These are phyloP conservation scores for Neocucurbitaria cava DNA, from an alignment of 2,329 filamentous ascomycete genomes.

Conservation along the genomic window DNA sequence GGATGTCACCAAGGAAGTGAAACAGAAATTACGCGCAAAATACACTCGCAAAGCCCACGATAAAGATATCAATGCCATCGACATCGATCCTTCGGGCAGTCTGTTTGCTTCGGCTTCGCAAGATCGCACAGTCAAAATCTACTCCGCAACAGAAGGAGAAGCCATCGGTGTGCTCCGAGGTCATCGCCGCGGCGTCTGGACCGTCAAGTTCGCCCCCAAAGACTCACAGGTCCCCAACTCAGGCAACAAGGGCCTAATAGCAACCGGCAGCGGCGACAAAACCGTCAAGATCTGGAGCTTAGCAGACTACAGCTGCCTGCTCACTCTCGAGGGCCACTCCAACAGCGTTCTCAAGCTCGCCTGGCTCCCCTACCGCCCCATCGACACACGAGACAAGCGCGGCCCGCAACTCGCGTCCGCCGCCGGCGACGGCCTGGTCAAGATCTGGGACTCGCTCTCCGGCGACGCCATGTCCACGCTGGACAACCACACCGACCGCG, in stretches of 20 bases:
- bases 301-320: conserved; percentile 86
- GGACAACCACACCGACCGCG: conserved; percentile 95
- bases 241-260: conserved; percentile 76
- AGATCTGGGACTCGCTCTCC: conserved; percentile 89
- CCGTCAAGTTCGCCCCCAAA: conserved; percentile 85
- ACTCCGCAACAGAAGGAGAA: conserved; percentile 88
- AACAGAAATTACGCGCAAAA: conserved; percentile 68
- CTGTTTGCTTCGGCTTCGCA: conserved; percentile 96
- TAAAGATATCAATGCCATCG: conserved; percentile 97
- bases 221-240: conserved; percentile 69
- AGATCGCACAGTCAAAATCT: conserved; percentile 96
- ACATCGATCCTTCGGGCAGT: conserved; percentile 75
- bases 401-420: conserved; percentile 81
- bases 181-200: conserved; percentile 95
- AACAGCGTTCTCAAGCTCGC: conserved; percentile 93
- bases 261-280: conserved; percentile 95
- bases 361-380: conserved; percentile 71
- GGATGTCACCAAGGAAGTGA: conserved; percentile 67
- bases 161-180: conserved; percentile 89
- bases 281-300: conserved; percentile 96
- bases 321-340: conserved; percentile 95
- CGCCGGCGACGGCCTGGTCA: conserved; percentile 92
- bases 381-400: conserved; percentile 57
- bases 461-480: conserved; percentile 88
- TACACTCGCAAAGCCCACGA: conserved; percentile 97